Evolutionary conservation across 1,284 basidiomycete genomes (phyloP).

Genomic region (Trametes versicolor): DNA sequence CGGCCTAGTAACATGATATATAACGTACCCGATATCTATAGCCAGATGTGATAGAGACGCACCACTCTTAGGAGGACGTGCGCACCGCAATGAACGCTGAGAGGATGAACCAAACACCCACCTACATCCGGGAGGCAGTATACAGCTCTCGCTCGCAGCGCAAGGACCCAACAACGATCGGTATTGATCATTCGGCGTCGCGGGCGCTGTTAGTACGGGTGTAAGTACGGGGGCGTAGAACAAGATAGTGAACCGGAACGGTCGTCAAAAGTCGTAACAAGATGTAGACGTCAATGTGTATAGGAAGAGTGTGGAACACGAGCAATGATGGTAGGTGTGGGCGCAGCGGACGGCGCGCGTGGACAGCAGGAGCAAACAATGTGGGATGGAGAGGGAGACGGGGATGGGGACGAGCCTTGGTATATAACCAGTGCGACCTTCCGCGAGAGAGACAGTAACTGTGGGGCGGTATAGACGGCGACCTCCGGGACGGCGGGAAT

Average conservation of each 20-base stretch:
- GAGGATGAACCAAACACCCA: no score
- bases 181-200: conserved; percentile 27
- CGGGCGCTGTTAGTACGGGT: conserved; percentile 22
- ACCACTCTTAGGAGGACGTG: no score
- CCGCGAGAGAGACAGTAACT: conserved; percentile 7
- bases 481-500: not conserved
- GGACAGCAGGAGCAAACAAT: conserved; percentile 22
- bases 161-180: conserved; percentile 6
- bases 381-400: not conserved
- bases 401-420: conserved; percentile 5
- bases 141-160: not conserved
- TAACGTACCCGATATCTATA: no score
- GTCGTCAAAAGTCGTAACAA: conserved; percentile 35
- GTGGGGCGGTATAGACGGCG: conserved; percentile 10
- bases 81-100: no score
- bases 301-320: conserved; percentile 13
- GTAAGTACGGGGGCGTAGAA: conserved; percentile 13
- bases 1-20: no score
- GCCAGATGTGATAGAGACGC: not conserved
- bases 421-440: conserved; percentile 23
- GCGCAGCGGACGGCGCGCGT: conserved; percentile 1
- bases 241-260: conserved; percentile 32
- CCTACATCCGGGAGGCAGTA: no score
- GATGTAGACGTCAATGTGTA: conserved; percentile 18
- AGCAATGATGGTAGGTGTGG: conserved; percentile 16